Evolutionary conservation across 768 basidiomycete genomes (phyloP), one percentile per base, ranked within the genome.

Genomic region (Xerocomellus amylosporus): DNA sequence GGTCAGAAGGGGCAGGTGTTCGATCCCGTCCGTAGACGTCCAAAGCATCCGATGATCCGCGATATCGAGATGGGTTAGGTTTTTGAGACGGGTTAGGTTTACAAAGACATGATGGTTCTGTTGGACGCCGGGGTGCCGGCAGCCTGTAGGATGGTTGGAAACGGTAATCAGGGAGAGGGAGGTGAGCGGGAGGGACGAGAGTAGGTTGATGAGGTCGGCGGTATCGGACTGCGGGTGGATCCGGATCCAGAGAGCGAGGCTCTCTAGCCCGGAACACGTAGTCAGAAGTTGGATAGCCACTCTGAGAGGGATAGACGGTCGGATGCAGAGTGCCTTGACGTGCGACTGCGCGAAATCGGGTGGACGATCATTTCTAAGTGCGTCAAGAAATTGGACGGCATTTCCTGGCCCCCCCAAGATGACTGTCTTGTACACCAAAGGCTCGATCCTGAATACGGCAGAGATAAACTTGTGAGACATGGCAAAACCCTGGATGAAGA

Each of bases 61-160:
- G 42, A 66, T 39, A 22, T 65, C 61, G 19, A 66, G 61, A 22
- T 63, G 58, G 13, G 61, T 63, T 1, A 65, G 49, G 39, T 51
- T 26, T 9, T 34, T 38, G 54, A 37, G 7, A 34, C 37, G 19
- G 31, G 24, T 22, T 47, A 26, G 38, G 34, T 45, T 41, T 3
- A 30, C 28, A 37, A 62, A 64, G 19, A 17, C 50, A 10, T 58
- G 64, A n/a, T 55, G 24, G 24, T 24, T 24, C 24, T 24, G 55
- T 24, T 2, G 4, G 24, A 24, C 13, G n/a, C n/a, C 24, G 24
- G 24, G 2, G 24, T 24, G 2, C 24, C 24, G 4, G 24, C 38
- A 43, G 38, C 30, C 49, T 7, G 34, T 14, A 6, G 37, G 41
- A 6, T 54, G 20, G 33, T 58, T 53, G 12, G 49, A 46, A 2